phyloP scores from a whole-genome alignment of 192 early-diverging fungal genomes.

The Pilobolus umbonatus region DNA sequence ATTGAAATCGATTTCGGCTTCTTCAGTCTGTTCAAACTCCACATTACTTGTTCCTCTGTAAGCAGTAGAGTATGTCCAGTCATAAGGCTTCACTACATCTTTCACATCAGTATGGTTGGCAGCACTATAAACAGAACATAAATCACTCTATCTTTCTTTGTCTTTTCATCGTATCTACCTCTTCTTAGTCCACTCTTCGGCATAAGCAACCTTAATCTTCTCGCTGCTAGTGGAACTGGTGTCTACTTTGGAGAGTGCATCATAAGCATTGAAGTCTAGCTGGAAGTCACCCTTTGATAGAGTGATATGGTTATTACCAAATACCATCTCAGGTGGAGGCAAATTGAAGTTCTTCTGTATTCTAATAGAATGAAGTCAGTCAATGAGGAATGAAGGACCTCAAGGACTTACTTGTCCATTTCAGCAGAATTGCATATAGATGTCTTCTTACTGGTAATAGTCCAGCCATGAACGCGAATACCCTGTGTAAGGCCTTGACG shows the following conservation, averaged over 20 bases:
- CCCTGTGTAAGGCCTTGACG: conserved; percentile 35
- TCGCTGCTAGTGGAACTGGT: conserved; percentile 61
- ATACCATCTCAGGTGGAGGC: conserved; percentile 94
- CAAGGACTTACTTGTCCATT: conserved; percentile 47
- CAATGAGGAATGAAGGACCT: too few relatives aligned
- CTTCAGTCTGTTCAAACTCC: conserved; percentile 31
- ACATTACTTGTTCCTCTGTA: conserved; percentile 60
- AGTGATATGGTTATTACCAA: conserved; percentile 80
- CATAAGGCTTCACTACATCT: conserved; percentile 88
- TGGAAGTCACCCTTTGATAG: conserved; percentile 54
- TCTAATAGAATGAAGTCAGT: conserved; percentile 18
- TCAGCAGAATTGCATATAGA: conserved; percentile 52
- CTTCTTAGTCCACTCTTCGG: conserved; percentile 80
- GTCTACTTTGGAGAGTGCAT: conserved; percentile 73
- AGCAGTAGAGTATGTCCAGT: conserved; percentile 92
- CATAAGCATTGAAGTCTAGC: conserved; percentile 61
- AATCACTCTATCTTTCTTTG: background rate
- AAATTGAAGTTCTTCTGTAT: conserved; percentile 55
- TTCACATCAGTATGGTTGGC: conserved; percentile 62
- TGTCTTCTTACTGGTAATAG: conserved; percentile 42
- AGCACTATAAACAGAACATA: conserved; percentile 24
- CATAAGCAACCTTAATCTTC: conserved; percentile 78
- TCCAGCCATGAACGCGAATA: conserved; percentile 46
- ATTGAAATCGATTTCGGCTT: conserved; percentile 66
- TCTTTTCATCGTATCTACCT: conserved; percentile 40